Base-by-base conservation (phyloP, 1,139 yeast genomes). In the Protomyces pachydermus region DNA sequence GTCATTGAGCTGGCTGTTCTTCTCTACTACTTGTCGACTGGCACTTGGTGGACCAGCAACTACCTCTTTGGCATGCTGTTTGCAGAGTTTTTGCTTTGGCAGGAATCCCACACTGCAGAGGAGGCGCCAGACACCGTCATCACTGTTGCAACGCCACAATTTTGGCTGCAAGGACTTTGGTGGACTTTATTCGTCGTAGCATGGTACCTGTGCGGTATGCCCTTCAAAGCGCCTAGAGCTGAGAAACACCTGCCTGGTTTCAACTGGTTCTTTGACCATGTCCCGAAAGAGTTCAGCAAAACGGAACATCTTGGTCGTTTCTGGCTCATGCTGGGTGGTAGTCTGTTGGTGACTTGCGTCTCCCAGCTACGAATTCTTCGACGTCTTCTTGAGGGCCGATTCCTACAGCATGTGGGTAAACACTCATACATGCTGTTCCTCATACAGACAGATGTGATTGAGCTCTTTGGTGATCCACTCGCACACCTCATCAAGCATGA, bases 371-470 rank as follows among this genome's bases (percentile, higher is more conserved):
- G 48, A 23, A 0, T 10, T 28, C 18, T 57, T 9, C 37, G 39
- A 0, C 23, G 34, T 3, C 39, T 39, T 34, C 23, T 57, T n/a
- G 61, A 57, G 55, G 5, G 38, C 3, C 37, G 51, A 1, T 20
- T 23, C 16, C 28, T 48, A 14, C 61, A 57, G 51, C 48, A 57
- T 48, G 50, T 57, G 54, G 55, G 55, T 9, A 18, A 37, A 14
- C 50, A 48, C 38, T 48, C 55, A 10, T 57, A 50, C 18, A 46
- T 54, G 8, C 39, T 57, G 23, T 57, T 48, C 39, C 50, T 57
- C 32, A 39, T 57, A 2, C 61, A 57, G 28, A 50, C 52, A 6
- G 55, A 54, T 23, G 51, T 57, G 35, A 54, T 54, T 8, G 39
- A 10, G 32, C 48, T 54, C 38, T 18, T 57, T 23, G 61, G 61